Evolutionary conservation across 2,329 filamentous ascomycete genomes (phyloP), one percentile per base, ranked within the genome.

Genomic region (Phoma herbarum): DNA sequence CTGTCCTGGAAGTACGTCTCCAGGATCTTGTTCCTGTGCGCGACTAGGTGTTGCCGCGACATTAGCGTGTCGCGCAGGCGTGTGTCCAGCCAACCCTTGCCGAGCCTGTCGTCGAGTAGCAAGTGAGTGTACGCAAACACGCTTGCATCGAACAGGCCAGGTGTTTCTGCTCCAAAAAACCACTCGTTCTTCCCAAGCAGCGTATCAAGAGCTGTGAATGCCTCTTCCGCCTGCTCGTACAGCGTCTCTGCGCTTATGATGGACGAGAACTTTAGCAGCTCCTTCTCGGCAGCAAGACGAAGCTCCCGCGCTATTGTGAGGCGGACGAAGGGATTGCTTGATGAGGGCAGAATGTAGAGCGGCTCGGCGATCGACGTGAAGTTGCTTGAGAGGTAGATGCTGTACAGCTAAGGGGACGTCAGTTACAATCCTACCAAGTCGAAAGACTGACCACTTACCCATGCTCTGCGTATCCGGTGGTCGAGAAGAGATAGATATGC

Each of bases 111-210:
- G 59, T 90, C 87, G 50, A 96, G 78, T 51, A 98, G 81, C 49
- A 96, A 80, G 75, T 96, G 87, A 0, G 91, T 93, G 77, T 97
- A 99, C 3, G 92, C 88, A 78, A 97, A 98, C 2, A 98, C 86
- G 52, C 87, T 88, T 7, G 94, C 93, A 78, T 99, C 95, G 67
- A 98, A 94, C 23, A 94, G 72, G 0, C 88, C 87, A 0, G 94
- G 92, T 16, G 77, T 73, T 28, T 76, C 49, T 57, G 75, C 73
- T 4, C 80, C 83, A 69, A 89, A 90, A 74, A 90, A 91, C 81
- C 87, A 89, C 18, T 79, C 69, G 35, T 86, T 76, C 0, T 83
- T 76, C 1, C 83, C 86, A 10, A 92, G 78, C 9, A 90, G 69
- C 20, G 77, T 80, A 2, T 86, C 85, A 9, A 92, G 77, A 2